Evolutionary conservation across 2,329 filamentous ascomycete genomes (phyloP), one percentile per base, ranked within the genome.

Genomic region (Intubia oerlemansii): DNA sequence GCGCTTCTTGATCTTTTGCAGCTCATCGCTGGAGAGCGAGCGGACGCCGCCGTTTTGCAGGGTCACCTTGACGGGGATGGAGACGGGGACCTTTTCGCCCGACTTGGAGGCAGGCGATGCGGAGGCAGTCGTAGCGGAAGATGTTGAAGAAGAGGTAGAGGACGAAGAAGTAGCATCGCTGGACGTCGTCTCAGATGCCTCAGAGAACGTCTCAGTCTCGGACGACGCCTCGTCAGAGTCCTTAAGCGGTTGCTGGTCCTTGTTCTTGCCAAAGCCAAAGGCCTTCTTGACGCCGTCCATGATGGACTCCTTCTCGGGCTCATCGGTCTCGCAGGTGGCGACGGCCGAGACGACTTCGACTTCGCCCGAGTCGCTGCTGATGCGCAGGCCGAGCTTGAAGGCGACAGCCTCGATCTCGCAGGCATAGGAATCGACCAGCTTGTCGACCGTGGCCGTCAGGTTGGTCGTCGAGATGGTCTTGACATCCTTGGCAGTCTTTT

Each of bases 281-380:
- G 93, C 66, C 38, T 84, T 90, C 61, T 98, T 98, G 39, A 95
- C 80, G 24, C 81, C 84, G 44, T 92, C 85, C 27, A 93, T 78
- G 27, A 95, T 66, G 29, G 75, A 72, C 37, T 78, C 79, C 47
- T 82, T 80, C 50, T 72, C 69, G 7, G 53, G 48, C 5, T 61
- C 62, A 29, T 90, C 78, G 16, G 75, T 66, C 46, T 91, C 79
- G 44, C 88, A 98, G 47, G 84, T 84, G 5, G 88, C 72, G 32
- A 63, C 63, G n/a, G 76, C 77, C 41, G 68, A 68, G 32, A 64
- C 50, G 29, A 95, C 63, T 35, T 84, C 75, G 4, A 90, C 80
- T 39, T 90, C 69, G 19, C 82, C 84, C 42, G 80, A 67, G 20
- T 77, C 59, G 27, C 63, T 57, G 42, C 62, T 71, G 20, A 98